Percentiles rank a stretch among this genome's conserved stretches.
Evolutionary conservation across 2,329 filamentous ascomycete genomes (phyloP).

Genomic region (Curvularia sp.): DNA sequence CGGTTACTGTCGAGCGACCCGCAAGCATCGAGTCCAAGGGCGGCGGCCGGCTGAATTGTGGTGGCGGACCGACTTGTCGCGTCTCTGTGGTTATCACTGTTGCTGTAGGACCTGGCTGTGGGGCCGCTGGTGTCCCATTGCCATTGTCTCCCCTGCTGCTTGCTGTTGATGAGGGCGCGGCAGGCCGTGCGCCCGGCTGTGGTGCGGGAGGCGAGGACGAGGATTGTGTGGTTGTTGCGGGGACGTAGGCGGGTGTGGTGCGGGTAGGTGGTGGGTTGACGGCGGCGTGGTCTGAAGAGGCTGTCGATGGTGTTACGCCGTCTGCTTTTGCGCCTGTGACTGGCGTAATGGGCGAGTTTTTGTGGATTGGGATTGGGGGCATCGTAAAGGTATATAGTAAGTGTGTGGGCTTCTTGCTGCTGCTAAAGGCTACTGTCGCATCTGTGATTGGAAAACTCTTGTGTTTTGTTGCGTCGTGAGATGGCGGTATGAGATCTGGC

Average conservation of each 20-base stretch:
- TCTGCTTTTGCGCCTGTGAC: slow-evolving; percentile 47
- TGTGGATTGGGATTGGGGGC: slow-evolving; percentile 58
- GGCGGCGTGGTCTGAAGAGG: slow-evolving; percentile 32
- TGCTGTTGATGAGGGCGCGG: slow-evolving; percentile 28
- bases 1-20: slow-evolving; percentile 51
- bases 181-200: slow-evolving; percentile 52
- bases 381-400: slow-evolving; percentile 39
- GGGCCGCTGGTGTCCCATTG: slow-evolving; percentile 38
- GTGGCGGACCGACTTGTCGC: slow-evolving; percentile 38
- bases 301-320: slow-evolving; percentile 50
- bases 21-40: slow-evolving; percentile 49
- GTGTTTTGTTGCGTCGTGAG: neutral
- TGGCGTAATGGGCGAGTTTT: slow-evolving; percentile 56
- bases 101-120: slow-evolving; percentile 48
- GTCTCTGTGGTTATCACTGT: slow-evolving; percentile 45
- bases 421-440: neutral
- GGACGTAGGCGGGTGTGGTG: slow-evolving; percentile 38
- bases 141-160: neutral
- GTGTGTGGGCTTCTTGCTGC: neutral
- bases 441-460: neutral
- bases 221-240: slow-evolving; percentile 43
- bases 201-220: slow-evolving; percentile 42
- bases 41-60: slow-evolving; percentile 52
- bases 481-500: neutral
- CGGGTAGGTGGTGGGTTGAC: slow-evolving; percentile 46